Evolutionary conservation across 176 grass and related monocot species (phyloP), one percentile per base, ranked within the genome.

Genomic region (Carex parvula): DNA sequence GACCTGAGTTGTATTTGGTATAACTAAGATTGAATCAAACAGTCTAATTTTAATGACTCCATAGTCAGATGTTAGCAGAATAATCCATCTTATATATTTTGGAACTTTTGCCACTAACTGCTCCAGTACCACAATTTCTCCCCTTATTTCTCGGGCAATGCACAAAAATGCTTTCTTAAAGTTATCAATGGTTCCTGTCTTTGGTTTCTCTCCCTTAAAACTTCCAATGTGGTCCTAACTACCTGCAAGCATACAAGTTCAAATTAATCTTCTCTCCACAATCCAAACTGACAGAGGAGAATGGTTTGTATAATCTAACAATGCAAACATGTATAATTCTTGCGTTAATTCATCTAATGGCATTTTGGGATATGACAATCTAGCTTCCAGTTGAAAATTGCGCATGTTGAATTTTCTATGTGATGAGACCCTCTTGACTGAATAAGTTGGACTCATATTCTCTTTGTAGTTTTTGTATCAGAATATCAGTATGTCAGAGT

Each of bases 331-430:
- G 13, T 18, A 46, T 39, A 39, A 39, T 39, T 75, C 35, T 83
- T 9, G 79, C 64, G 18, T 41, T n/a, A 42, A 81, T 60, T 59
- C 52, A 42, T 55, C 46, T 79, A 33, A 33, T 58, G 91, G 83
- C 29, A 61, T 84, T 46, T 73, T 69, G 9, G 84, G 80, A 87
- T 95, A 98, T 89, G 89, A 92, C 82, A 93, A 82, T 60, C 79
- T 94, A 83, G 89, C 85, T 80, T 55, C 79, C 35, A 90, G 86
- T 83, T 50, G 71, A 44, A 98, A 98, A 81, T 88, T 95, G 41
- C 41, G 42, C 74, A 57, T 98, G 52, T 77, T 98, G 61, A 98
- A 95, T 90, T 89, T 95, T 70, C 71, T 98, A 2, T 98, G 92
- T 80, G 91, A 98, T 68, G 89, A 89, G 85, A 64, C 84, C 70